Evolutionary conservation across 257 asterid species (phyloP).

Genomic region (Solanum appendiculatum): DNA sequence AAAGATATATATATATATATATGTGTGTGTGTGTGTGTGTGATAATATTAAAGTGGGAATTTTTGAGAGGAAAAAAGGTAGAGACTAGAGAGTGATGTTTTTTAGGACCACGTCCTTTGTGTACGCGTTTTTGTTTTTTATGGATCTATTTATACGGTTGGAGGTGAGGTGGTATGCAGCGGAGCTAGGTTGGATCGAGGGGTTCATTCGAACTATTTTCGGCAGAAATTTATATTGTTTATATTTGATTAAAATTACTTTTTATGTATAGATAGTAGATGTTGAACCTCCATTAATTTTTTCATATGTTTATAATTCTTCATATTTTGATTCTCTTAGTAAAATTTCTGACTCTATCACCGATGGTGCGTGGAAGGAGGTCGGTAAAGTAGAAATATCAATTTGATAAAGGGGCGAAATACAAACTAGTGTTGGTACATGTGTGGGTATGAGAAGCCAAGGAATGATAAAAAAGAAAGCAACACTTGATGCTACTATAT

Average conservation of each 20-base stretch:
- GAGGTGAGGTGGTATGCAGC: background rate
- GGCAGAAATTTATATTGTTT: no score
- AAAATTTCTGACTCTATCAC: background rate
- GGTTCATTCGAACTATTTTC: no score
- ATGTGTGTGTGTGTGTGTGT: background rate
- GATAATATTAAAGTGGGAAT: slow-evolving; percentile 36
- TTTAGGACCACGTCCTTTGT: slow-evolving; percentile 46
- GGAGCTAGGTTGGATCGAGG: accelerated
- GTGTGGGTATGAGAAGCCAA: background rate
- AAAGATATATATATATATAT: background rate
- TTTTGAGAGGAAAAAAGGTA: slow-evolving; percentile 26
- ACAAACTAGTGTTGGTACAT: background rate
- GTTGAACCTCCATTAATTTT: background rate
- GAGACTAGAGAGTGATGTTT: slow-evolving; percentile 33
- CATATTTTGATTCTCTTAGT: accelerated
- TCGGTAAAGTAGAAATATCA: background rate
- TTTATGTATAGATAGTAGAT: background rate
- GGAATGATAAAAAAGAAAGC: background rate
- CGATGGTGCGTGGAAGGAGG: background rate
- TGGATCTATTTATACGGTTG: background rate
- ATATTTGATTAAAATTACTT: no score
- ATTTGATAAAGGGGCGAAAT: background rate
- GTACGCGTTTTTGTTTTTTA: background rate
- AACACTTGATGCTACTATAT: background rate
- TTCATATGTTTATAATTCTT: background rate